Percentiles rank a stretch among this genome's conserved stretches.
Conservation (phyloP, 331 rosid genomes). For the Prunus yedoensis region DNA sequence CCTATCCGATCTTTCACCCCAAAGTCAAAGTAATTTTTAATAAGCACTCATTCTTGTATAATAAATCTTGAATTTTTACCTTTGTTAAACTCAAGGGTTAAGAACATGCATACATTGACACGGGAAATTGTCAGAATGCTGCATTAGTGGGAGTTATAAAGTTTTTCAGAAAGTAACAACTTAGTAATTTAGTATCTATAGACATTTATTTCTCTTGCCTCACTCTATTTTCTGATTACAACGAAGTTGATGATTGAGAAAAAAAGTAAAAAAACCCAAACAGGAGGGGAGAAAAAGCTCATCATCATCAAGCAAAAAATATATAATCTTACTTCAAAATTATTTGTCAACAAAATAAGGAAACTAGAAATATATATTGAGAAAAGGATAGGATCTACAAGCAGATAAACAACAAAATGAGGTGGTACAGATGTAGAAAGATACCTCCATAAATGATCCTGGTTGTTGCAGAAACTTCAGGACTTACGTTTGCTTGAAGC, state of each 20-base stretch:
- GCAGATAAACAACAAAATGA: not conserved
- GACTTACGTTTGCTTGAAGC: conserved; percentile 34
- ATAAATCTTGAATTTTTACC: not conserved
- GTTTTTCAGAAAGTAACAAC: not conserved
- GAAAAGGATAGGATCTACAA: not conserved
- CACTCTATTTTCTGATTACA: no score
- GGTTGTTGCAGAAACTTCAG: conserved; percentile 43
- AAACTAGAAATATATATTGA: not conserved
- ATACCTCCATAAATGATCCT: conserved; percentile 51
- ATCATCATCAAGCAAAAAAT: not conserved
- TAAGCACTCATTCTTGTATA: not conserved
- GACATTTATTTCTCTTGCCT: not conserved
- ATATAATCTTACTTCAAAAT: not conserved
- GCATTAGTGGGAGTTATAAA: not conserved
- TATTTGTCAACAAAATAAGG: not conserved
- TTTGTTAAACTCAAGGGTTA: not conserved
- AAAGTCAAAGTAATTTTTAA: not conserved
- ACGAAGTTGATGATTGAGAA: not conserved
- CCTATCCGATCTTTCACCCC: not conserved
- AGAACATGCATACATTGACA: not conserved
- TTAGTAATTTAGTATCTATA: not conserved
- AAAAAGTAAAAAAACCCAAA: not conserved
- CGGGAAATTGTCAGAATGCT: not conserved
- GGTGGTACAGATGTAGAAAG: not conserved
- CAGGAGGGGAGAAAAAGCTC: not conserved